Conservation (phyloP, 1,139 yeast species). For the Saccharomycopsis phalli region DNA sequence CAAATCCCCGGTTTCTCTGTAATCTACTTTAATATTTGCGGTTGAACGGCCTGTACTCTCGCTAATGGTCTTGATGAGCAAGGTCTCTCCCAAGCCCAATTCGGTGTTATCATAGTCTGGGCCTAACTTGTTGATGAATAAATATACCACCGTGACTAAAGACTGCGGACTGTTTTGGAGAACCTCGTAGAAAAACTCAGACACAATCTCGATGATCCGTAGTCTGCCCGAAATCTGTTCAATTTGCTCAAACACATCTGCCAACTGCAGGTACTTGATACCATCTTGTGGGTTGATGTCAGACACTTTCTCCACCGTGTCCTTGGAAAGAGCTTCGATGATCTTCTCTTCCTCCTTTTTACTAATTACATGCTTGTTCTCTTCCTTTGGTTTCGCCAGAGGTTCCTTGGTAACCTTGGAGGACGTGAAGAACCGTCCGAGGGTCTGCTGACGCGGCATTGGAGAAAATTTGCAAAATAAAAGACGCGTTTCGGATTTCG, state of each 20-base stretch:
- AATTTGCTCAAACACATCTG: slow-evolving; percentile 62
- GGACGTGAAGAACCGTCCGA: slow-evolving; percentile 1
- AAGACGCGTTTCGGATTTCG: no score
- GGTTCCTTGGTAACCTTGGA: not conserved
- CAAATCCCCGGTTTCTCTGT: slow-evolving; percentile 76
- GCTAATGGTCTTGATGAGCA: slow-evolving; percentile 78
- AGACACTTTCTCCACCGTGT: slow-evolving; percentile 6
- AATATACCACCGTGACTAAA: slow-evolving; percentile 63
- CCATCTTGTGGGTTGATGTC: slow-evolving; percentile 16
- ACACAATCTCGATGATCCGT: slow-evolving; percentile 65
- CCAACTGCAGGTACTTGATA: slow-evolving; percentile 55
- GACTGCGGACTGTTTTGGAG: slow-evolving; percentile 49
- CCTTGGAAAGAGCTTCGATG: slow-evolving; percentile 20
- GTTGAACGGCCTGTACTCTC: slow-evolving; percentile 82
- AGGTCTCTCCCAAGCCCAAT: slow-evolving; percentile 84
- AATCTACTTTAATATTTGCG: slow-evolving; percentile 63
- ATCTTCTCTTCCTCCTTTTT: not conserved
- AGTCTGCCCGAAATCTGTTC: slow-evolving; percentile 76
- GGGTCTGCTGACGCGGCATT: slow-evolving; percentile 2
- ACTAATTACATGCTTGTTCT: not conserved
- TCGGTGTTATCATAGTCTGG: slow-evolving; percentile 96
- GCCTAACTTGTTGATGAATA: slow-evolving; percentile 81
- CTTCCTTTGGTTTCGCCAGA: slow-evolving; percentile 1
- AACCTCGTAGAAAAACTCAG: slow-evolving; percentile 60
- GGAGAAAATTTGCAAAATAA: no score